phyloP scores from a whole-genome alignment of 352 stramenopile genomes.

The Phytophthora megakarya region DNA sequence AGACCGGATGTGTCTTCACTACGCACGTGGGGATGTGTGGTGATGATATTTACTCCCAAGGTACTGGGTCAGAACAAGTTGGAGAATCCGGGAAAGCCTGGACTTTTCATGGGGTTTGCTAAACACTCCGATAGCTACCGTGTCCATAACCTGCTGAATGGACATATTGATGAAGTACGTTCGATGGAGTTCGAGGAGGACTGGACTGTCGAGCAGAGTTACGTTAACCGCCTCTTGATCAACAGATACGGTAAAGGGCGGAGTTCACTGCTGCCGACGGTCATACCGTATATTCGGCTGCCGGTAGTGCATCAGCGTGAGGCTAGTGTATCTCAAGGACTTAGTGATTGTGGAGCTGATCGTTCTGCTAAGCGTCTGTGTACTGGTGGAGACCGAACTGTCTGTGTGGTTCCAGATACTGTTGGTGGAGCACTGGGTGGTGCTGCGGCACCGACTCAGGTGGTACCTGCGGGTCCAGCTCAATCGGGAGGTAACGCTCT shows the following conservation, averaged over 20 bases:
- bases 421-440: too few relatives aligned
- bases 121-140: conserved; percentile 5
- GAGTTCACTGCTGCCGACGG: too few relatives aligned
- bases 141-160: background rate
- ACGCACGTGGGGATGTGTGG: background rate
- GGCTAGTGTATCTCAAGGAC: too few relatives aligned
- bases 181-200: background rate
- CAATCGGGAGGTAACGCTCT: background rate
- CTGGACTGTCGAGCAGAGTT: background rate
- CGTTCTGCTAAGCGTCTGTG: too few relatives aligned
- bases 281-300: too few relatives aligned
- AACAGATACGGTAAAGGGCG: too few relatives aligned
- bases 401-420: too few relatives aligned
- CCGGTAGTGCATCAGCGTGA: too few relatives aligned
- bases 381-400: too few relatives aligned
- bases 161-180: conserved; percentile 2
- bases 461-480: background rate
- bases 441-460: background rate
- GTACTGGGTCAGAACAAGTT: background rate
- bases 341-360: too few relatives aligned
- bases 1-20: background rate
- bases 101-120: background rate
- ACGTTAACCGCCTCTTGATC: background rate
- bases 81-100: conserved; percentile 4
- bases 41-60: background rate